phyloP scores from a whole-genome alignment of 192 early-diverging fungal genomes.

The Backusella luteola region DNA sequence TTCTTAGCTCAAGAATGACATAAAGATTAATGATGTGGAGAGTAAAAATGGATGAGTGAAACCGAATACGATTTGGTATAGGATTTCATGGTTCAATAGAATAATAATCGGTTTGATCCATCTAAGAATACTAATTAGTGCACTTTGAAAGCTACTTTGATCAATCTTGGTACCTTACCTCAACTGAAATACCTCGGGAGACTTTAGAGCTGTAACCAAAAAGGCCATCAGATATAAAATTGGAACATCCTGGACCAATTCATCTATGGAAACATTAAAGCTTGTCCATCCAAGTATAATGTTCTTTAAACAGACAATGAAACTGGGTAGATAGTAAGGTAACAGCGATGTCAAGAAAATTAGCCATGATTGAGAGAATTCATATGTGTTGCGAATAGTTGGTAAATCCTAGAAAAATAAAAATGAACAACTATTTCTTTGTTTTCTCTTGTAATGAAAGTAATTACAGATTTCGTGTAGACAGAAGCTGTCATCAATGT shows the following conservation, averaged over 20 bases:
- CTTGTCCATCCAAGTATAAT: conserved; percentile 7
- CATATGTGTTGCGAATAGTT: not conserved
- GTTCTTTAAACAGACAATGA: conserved; percentile 12
- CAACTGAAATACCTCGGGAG: not conserved
- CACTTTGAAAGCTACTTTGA: not conserved
- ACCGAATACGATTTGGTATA: conserved; percentile 7
- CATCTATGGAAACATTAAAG: not conserved
- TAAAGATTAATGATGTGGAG: not conserved
- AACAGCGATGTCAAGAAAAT: conserved; percentile 5
- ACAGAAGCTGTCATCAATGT: not conserved
- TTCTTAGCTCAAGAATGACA: not conserved
- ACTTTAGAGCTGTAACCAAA: not conserved
- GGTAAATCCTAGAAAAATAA: conserved; percentile 11
- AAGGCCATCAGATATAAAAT: not conserved
- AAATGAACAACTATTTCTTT: not conserved
- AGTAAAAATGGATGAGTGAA: conserved; percentile 1
- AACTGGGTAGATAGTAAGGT: conserved; percentile 9
- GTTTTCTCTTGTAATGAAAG: not conserved
- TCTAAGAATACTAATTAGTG: not conserved
- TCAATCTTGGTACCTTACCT: not conserved
- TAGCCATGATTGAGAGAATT: conserved; percentile 2
- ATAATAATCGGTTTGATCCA: conserved; percentile 1
- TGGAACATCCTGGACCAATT: not conserved
- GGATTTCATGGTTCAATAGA: not conserved
- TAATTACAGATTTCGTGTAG: not conserved